Conservation (phyloP, 1,284 basidiomycete species). For the Cystobasidium pallidum region DNA sequence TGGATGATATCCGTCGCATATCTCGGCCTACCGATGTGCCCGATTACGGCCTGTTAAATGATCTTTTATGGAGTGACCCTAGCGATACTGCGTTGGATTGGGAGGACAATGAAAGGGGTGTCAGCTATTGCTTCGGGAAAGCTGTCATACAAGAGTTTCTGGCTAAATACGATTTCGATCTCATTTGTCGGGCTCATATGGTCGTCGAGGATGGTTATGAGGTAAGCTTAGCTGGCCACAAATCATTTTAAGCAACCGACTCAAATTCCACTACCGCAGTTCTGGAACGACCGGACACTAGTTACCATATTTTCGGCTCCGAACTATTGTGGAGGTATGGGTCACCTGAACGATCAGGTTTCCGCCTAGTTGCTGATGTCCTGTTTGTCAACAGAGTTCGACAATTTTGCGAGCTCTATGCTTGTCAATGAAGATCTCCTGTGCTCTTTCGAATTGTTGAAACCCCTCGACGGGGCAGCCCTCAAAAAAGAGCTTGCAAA, state of each 20-base stretch:
- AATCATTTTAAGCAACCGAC: not conserved
- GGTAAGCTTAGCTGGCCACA: not conserved
- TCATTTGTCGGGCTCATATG: constrained; percentile 99
- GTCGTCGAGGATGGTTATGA: constrained; percentile 73
- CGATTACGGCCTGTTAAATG: constrained; percentile 97
- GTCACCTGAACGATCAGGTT: not conserved
- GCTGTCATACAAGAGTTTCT: constrained; percentile 92
- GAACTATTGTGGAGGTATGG: constrained; percentile 88
- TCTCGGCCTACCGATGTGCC: constrained; percentile 98
- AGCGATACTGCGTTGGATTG: constrained; percentile 96
- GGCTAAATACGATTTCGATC: constrained; percentile 80
- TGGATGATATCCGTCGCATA: constrained; percentile 99
- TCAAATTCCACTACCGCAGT: constrained; percentile 60
- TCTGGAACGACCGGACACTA: constrained; percentile 98
- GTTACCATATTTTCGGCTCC: constrained; percentile 99
- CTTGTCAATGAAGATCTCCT: constrained; percentile 95
- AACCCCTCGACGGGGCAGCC: constrained; percentile 92
- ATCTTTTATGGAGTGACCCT: constrained; percentile 97
- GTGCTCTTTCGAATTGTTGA: constrained; percentile 96
- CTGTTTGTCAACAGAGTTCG: constrained; percentile 68
- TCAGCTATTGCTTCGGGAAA: constrained; percentile 99
- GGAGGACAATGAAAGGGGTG: constrained; percentile 99
- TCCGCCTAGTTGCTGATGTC: not conserved
- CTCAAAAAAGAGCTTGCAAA: constrained; percentile 99
- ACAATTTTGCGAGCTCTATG: constrained; percentile 82